phyloP scores from a whole-genome alignment of 1,284 basidiomycete species.

The Naganishia albida region DNA sequence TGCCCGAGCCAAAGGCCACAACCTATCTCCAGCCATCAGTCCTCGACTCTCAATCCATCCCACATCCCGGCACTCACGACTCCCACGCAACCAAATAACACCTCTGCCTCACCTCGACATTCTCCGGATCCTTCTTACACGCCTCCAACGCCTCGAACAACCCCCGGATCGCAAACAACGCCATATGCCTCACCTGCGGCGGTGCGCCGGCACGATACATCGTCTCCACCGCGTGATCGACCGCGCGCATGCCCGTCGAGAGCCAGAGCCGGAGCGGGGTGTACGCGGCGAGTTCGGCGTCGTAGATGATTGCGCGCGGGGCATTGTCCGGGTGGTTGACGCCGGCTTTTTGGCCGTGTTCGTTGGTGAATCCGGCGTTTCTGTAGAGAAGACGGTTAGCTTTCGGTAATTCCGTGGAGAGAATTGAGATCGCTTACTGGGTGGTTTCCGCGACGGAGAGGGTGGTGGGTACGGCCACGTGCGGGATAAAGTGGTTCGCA shows the following conservation, averaged over 20 bases:
- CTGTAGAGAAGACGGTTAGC: constrained; percentile 40
- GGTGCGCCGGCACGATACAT: constrained; percentile 66
- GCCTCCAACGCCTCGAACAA: constrained; percentile 71
- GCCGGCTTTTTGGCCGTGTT: constrained; percentile 66
- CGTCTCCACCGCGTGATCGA: constrained; percentile 76
- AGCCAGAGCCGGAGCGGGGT: constrained; percentile 78
- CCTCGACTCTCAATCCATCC: too few species aligned
- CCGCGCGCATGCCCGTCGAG: constrained; percentile 71
- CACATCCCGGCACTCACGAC: constrained; percentile 32
- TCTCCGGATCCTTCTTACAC: constrained; percentile 60
- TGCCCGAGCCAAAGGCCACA: constrained; percentile 29
- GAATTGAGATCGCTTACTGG: constrained; percentile 54
- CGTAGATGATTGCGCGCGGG: constrained; percentile 68
- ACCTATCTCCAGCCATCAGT: neutral
- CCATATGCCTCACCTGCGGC: constrained; percentile 57
- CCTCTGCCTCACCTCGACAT: constrained; percentile 65
- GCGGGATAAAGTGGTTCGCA: constrained; percentile 56
- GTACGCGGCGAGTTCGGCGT: constrained; percentile 69
- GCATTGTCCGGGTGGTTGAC: constrained; percentile 62
- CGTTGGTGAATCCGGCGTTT: constrained; percentile 72
- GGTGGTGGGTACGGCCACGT: constrained; percentile 74
- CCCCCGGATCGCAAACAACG: constrained; percentile 58
- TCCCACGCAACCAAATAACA: constrained; percentile 76
- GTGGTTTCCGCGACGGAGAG: constrained; percentile 72
- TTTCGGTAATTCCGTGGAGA: neutral